Conservation (phyloP, 371 early-diverging fungal genomes). For the Rhizopus stolonifer region DNA sequence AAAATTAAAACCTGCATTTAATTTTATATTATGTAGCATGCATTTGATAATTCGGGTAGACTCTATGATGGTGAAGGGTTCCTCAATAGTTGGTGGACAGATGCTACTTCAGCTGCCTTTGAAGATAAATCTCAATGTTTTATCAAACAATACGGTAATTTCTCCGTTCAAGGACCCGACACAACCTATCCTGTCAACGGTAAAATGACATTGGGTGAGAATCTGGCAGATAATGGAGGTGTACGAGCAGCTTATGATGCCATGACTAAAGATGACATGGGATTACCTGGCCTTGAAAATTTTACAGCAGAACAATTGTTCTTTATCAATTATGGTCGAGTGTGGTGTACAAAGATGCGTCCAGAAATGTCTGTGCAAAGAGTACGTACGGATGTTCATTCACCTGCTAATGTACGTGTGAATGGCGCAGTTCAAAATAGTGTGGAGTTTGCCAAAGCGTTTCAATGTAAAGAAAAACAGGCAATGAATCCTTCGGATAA, state of each 20-base stretch:
- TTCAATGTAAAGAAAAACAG: slow-evolving; percentile 39
- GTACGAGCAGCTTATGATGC: slow-evolving; percentile 39
- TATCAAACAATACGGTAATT: slow-evolving; percentile 60
- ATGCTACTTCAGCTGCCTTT: slow-evolving; percentile 47
- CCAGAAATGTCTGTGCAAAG: slow-evolving; percentile 30
- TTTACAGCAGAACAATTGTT: slow-evolving; percentile 46
- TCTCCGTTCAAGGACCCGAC: slow-evolving; percentile 30
- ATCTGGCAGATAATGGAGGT: slow-evolving; percentile 80
- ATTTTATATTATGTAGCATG: slow-evolving; percentile 25
- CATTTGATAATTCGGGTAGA: slow-evolving; percentile 56
- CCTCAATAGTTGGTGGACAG: slow-evolving; percentile 67
- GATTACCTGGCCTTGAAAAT: slow-evolving; percentile 15
- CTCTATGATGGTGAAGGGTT: slow-evolving; percentile 49
- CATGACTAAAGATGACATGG: neutral
- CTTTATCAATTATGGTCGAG: slow-evolving; percentile 43
- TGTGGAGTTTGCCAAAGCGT: slow-evolving; percentile 53
- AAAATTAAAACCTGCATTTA: neutral
- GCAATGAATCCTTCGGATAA: slow-evolving; percentile 46
- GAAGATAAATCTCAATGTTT: slow-evolving; percentile 57
- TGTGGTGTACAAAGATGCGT: slow-evolving; percentile 39
- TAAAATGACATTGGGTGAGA: slow-evolving; percentile 66
- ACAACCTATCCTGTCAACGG: slow-evolving; percentile 48
- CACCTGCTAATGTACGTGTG: slow-evolving; percentile 52
- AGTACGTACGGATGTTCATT: slow-evolving; percentile 44
- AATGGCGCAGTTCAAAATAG: slow-evolving; percentile 60